phyloP scores from a whole-genome alignment of 2,329 filamentous ascomycete genomes.

The Penicillium hesseltinei region DNA sequence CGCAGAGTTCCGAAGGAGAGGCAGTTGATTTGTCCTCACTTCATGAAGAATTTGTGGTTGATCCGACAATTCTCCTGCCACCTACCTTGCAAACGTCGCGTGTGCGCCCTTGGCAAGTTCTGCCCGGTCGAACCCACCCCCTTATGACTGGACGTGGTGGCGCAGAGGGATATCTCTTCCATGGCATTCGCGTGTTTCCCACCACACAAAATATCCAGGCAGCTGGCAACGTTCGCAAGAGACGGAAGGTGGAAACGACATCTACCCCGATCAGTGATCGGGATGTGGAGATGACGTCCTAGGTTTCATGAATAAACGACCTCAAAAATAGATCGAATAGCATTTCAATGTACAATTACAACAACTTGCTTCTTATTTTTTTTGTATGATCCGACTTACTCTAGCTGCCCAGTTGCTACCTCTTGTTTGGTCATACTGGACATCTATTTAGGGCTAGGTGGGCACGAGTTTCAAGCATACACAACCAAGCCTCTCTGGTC shows the following conservation, averaged over 20 bases:
- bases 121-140: conserved; percentile 89
- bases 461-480: neutral
- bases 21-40: conserved; percentile 25
- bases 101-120: conserved; percentile 80
- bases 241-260: conserved; percentile 57
- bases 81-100: conserved; percentile 77
- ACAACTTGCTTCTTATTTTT: conserved; percentile 6
- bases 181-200: conserved; percentile 76
- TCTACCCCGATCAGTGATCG: conserved; percentile 25
- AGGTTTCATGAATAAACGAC: conserved; percentile 4
- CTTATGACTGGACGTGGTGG: conserved; percentile 87
- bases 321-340: conserved; percentile 3
- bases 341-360: conserved; percentile 19
- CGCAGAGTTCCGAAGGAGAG: conserved; percentile 12
- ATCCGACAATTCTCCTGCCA: conserved; percentile 79
- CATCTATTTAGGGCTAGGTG: neutral
- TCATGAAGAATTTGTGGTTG: conserved; percentile 75
- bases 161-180: conserved; percentile 86
- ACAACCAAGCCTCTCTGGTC: neutral
- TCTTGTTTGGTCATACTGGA: neutral
- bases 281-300: conserved; percentile 35
- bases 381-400: neutral
- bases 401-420: neutral
- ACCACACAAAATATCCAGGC: conserved; percentile 77
- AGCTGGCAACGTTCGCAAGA: conserved; percentile 67